Conservation (phyloP, 306 rosid genomes). For the Parietaria judaica region DNA sequence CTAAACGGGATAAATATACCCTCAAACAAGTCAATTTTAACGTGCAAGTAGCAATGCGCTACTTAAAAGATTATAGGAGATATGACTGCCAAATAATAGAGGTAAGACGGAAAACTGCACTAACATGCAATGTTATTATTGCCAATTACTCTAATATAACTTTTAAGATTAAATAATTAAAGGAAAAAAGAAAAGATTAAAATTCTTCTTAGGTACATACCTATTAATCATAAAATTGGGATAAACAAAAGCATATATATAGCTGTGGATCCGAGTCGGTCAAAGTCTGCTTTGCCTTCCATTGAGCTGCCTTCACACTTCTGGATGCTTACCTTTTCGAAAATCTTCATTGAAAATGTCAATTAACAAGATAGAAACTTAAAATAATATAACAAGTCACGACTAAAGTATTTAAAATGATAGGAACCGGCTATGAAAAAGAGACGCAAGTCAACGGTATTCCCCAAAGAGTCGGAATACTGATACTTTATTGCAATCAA, state of each 20-base stretch:
- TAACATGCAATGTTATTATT: too few species aligned
- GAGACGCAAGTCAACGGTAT: too few species aligned
- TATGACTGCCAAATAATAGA: background rate
- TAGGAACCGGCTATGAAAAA: too few species aligned
- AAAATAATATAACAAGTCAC: constrained; percentile 8
- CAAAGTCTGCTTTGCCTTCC: constrained; percentile 33
- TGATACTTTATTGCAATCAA: too few species aligned
- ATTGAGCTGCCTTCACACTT: constrained; percentile 49
- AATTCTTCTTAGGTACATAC: constrained; percentile 25
- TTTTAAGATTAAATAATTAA: constrained; percentile 3
- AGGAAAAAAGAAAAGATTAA: background rate
- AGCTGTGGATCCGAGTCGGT: constrained; percentile 72
- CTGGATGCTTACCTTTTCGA: constrained; percentile 81
- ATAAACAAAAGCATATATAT: constrained; percentile 72
- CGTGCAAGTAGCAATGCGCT: background rate
- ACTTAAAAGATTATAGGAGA: background rate
- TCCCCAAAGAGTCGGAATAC: too few species aligned
- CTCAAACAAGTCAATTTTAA: too few species aligned
- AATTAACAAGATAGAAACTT: constrained; percentile 6
- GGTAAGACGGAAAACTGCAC: too few species aligned
- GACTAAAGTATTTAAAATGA: background rate
- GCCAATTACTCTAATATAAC: too few species aligned
- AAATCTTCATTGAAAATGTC: constrained; percentile 37
- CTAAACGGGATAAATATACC: too few species aligned
- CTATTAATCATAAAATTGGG: constrained; percentile 96